Evolutionary conservation across 345 rosid genomes (phyloP).

Genomic region (Toxicodendron radicans): DNA sequence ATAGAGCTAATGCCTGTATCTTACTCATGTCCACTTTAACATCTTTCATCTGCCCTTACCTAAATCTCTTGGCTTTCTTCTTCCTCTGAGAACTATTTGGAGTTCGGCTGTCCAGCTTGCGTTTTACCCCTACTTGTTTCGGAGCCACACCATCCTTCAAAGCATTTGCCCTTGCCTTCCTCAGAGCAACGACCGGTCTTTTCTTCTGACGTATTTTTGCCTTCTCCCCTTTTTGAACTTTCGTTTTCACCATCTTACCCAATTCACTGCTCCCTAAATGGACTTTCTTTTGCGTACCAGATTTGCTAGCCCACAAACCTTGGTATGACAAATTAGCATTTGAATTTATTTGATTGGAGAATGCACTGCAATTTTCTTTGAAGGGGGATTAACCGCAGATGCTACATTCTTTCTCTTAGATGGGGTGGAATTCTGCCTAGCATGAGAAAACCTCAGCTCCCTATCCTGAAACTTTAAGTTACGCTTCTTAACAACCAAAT

Average conservation of each 20-base stretch:
- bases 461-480: conserved; percentile 72
- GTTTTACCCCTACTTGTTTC: conserved; percentile 55
- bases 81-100: conserved; percentile 53
- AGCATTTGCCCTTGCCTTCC: conserved; percentile 60
- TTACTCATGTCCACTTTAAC: neutral
- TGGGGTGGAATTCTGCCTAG: conserved; percentile 56
- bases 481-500: conserved; percentile 56
- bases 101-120: conserved; percentile 63
- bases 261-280: conserved; percentile 34
- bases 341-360: conserved; percentile 29
- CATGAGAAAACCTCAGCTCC: conserved; percentile 66
- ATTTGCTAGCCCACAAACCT: conserved; percentile 77
- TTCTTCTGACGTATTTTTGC: conserved; percentile 43
- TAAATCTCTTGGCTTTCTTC: conserved; percentile 55
- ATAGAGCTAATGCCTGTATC: neutral
- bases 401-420: conserved; percentile 59
- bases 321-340: conserved; percentile 59
- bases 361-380: conserved; percentile 46
- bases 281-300: conserved; percentile 56
- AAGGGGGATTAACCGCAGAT: conserved; percentile 33
- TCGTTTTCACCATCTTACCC: conserved; percentile 37
- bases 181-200: conserved; percentile 83
- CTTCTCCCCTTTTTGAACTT: conserved; percentile 31
- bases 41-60: conserved; percentile 12
- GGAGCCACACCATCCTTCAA: conserved; percentile 39